phyloP scores from a whole-genome alignment of 495 filamentous ascomycete genomes.

The Emericellopsis terricola region DNA sequence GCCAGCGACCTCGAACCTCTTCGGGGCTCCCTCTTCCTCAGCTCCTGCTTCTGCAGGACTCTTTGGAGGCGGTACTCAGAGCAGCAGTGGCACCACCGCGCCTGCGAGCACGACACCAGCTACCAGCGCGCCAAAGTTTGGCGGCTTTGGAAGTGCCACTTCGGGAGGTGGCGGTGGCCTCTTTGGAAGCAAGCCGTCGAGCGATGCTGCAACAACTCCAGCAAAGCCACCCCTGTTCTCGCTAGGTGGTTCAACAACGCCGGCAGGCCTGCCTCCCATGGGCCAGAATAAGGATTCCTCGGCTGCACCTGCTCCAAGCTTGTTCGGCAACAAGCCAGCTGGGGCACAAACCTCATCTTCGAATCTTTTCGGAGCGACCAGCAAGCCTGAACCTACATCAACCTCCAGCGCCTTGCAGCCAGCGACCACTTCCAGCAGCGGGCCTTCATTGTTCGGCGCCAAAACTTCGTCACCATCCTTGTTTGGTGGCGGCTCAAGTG shows the following conservation, averaged over 20 bases:
- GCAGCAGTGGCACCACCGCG: no score
- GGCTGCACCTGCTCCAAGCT: slow-evolving; percentile 6
- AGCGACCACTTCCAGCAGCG: neutral
- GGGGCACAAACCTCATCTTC: slow-evolving; percentile 2
- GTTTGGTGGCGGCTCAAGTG: neutral
- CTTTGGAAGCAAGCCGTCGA: slow-evolving; percentile 18
- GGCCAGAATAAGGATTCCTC: no score
- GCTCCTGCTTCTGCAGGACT: slow-evolving; percentile 1
- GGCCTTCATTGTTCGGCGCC: neutral
- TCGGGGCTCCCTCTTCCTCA: no score
- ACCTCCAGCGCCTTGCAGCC: neutral
- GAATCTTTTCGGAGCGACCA: slow-evolving; percentile 5
- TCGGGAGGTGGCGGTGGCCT: slow-evolving; percentile 7
- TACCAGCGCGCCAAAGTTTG: slow-evolving; percentile 12
- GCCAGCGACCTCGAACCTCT: no score
- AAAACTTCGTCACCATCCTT: neutral
- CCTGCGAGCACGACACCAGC: slow-evolving; percentile 2
- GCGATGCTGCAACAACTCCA: slow-evolving; percentile 9
- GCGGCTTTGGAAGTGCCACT: slow-evolving; percentile 22
- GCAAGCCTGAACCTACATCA: neutral
- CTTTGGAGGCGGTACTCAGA: slow-evolving; percentile 7
- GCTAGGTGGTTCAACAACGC: slow-evolving; percentile 37
- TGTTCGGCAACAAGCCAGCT: slow-evolving; percentile 5
- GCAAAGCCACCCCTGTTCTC: slow-evolving; percentile 24
- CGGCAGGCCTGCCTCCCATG: slow-evolving; percentile 40